Evolutionary conservation across 345 rosid genomes (phyloP), one percentile per base, ranked within the genome.

Genomic region (Streptanthus diversifolius): DNA sequence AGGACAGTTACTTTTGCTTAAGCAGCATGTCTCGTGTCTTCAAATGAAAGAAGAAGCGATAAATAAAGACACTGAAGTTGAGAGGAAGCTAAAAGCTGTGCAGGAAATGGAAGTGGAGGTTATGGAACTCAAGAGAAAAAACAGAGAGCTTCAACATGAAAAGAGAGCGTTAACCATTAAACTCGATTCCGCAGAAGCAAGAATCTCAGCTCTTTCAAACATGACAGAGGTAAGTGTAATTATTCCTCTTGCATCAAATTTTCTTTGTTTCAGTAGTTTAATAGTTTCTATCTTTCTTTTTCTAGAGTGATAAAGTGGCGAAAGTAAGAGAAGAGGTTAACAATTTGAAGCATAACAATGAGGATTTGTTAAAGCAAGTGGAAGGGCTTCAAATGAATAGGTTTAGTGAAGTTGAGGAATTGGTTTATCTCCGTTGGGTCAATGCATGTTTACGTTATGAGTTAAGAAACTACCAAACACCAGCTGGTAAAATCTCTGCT

Each of bases 361-460:
- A 91, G 62, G 97, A 95, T 77, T 81, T 95, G 75, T 43, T 79
- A 79, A 95, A 91, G 83, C 99, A 95, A 87, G 97, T 91, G 58
- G 97, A 95, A 88, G 97, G 97, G 35, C 97, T 95, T 79, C 99
- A 95, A 75, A 84, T 91, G 93, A 90, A 88, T 76, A 85, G 97
- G 71, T 95, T 95, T 63, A 86, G 99, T 74, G 99, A 95, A 86
- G 99, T 90, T 72, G 99, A 95, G 82, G 99, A 95, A 77, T 80
- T 95, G 65, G 99, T 95, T 58, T 95, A 95, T 79, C 97, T 95
- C 63, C 96, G 99, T 63, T 95, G 99, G 99, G 89, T 95, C 66
- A 95, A 95, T 71, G 99, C 99, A 1, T 95, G 99, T 88, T 80
- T 95, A 74, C 84, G 99, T 59, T 95, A 78, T 68, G 99, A 95